Evolutionary conservation across 2,329 filamentous ascomycete species (phyloP), one percentile per base, ranked within the genome.

Genomic region (Pseudophaeomoniella oleicola): DNA sequence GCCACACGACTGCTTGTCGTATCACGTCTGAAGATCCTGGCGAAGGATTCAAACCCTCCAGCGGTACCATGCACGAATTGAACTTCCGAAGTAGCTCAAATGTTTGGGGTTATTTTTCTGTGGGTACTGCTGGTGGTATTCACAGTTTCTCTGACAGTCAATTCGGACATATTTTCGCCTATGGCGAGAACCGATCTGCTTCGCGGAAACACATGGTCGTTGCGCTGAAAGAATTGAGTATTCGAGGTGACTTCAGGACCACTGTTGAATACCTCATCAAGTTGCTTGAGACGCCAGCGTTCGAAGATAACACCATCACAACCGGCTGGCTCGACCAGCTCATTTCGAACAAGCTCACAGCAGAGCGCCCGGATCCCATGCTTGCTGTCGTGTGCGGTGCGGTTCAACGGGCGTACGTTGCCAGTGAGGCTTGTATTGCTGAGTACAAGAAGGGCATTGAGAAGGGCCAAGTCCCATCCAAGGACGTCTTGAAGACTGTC

Each of bases 91-190:
- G 82, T 67, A 94, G 86, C 59, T 96, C 90, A 44, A 98, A 98
- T 50, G 90, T 96, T 39, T 98, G 90, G 90, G 90, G 90, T 71
- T 98, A 98, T 65, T 98, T 98, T 76, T 98, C 90, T 37, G 90
- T 98, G 59, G 84, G 87, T 66, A 90, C 87, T 6, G 80, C 86
- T 38, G 88, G 87, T 66, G 87, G 87, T 62, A 98, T 98, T 47
- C 90, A 98, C 75, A 94, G 85, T 62, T 98, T 94, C 72, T 96
- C 90, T 5, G 90, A 98, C 67, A 92, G 83, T 54, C 90, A 98
- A 56, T 98, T 98, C 51, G 90, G 90, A 63, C 90, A 98, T 64
- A 98, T 98, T 50, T 98, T 98, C 60, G 92, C 90, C 36, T 98
- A 96, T 51, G 90, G 90, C 42, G 90, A 98, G 71, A 98, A 92